Conservation (phyloP, 2,329 filamentous ascomycete genomes). For the Colletotrichum tofieldiae region DNA sequence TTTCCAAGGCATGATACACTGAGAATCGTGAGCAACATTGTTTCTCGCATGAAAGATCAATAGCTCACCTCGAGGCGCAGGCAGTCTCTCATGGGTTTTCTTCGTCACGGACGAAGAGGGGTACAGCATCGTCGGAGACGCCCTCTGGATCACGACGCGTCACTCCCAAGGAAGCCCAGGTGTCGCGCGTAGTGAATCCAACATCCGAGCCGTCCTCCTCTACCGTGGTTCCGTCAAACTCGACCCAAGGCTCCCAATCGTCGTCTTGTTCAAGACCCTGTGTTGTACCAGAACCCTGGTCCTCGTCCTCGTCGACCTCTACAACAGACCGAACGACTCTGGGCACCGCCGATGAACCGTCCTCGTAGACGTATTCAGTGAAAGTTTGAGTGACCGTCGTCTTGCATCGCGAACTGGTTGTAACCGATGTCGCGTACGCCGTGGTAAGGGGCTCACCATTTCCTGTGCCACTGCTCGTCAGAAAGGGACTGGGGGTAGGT, state of each 20-base stretch:
- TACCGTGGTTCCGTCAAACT: slow-evolving; percentile 3
- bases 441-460: slow-evolving; percentile 20
- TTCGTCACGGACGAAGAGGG: slow-evolving; percentile 20
- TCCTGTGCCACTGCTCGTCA: slow-evolving; percentile 25
- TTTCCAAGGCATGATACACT: neutral
- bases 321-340: slow-evolving; percentile 13
- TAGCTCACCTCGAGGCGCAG: neutral
- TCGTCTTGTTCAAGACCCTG: slow-evolving; percentile 2
- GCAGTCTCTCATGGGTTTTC: neutral
- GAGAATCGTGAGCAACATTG: neutral
- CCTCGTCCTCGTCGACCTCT: neutral
- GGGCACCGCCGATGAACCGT: slow-evolving; percentile 28
- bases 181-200: slow-evolving; percentile 17
- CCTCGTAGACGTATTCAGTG: slow-evolving; percentile 39
- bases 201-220: slow-evolving; percentile 11
- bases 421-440: slow-evolving; percentile 31
- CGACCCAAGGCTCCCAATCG: slow-evolving; percentile 15
- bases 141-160: slow-evolving; percentile 24
- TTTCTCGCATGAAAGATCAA: neutral
- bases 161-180: slow-evolving; percentile 15
- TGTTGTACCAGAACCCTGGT: neutral
- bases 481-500: slow-evolving; percentile 32
- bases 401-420: slow-evolving; percentile 36
- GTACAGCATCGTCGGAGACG: neutral
- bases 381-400: slow-evolving; percentile 43